phyloP scores from a whole-genome alignment of 495 filamentous ascomycete species.

The Evansstolkia leycettana region DNA sequence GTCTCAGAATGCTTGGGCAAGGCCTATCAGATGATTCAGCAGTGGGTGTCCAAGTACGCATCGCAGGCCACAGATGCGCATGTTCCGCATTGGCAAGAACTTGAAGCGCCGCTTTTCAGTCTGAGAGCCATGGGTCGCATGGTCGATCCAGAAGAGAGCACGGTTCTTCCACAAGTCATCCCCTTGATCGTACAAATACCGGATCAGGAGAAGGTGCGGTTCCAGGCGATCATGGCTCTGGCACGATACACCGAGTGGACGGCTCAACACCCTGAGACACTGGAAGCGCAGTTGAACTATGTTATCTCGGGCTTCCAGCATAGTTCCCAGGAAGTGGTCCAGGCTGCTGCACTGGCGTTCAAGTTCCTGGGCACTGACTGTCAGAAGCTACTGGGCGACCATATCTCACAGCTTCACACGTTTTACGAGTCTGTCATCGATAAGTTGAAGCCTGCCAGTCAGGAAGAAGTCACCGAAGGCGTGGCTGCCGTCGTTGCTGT shows the following conservation, averaged over 20 bases:
- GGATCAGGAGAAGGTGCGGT: conserved; percentile 88
- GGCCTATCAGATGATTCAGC: conserved; percentile 68
- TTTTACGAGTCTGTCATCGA: conserved; percentile 87
- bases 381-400: conserved; percentile 65
- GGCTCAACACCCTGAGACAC: conserved; percentile 77
- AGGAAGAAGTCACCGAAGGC: conserved; percentile 92
- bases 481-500: conserved; percentile 82
- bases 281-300: conserved; percentile 85
- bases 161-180: conserved; percentile 79
- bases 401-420: conserved; percentile 70
- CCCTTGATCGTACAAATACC: conserved; percentile 88
- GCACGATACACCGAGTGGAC: conserved; percentile 98
- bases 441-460: conserved; percentile 68
- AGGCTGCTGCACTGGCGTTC: conserved; percentile 85
- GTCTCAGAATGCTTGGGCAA: conserved; percentile 82
- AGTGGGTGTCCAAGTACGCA: conserved; percentile 76
- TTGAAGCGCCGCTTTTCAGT: conserved; percentile 91
- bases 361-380: conserved; percentile 96
- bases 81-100: conserved; percentile 92
- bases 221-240: conserved; percentile 93
- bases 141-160: conserved; percentile 79
- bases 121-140: conserved; percentile 95
- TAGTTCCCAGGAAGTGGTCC: conserved; percentile 71
- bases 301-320: conserved; percentile 86
- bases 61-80: conserved; percentile 54